Percentiles rank a stretch among this genome's conserved stretches.
phyloP scores from a whole-genome alignment of 2,329 filamentous ascomycete genomes.

The Trichoderma sp. region DNA sequence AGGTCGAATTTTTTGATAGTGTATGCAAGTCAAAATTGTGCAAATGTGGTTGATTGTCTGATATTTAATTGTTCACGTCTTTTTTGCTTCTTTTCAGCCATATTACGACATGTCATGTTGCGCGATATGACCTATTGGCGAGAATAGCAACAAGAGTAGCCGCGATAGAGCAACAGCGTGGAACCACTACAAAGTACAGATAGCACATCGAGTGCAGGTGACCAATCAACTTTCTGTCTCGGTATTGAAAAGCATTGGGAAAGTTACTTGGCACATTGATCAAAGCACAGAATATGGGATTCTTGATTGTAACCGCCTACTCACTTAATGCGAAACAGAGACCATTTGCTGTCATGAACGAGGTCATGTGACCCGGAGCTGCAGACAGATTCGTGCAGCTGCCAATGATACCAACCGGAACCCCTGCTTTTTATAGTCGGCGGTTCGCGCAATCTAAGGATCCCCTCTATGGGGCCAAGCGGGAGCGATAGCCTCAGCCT shows the following conservation, averaged over 20 bases:
- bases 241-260: background rate
- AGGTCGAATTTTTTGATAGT: background rate
- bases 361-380: background rate
- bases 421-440: conserved; percentile 15
- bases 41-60: background rate
- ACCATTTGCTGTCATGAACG: background rate
- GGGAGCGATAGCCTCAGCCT: background rate
- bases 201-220: background rate
- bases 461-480: conserved; percentile 10
- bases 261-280: background rate
- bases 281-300: background rate
- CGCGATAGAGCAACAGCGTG: background rate
- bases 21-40: background rate
- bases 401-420: conserved; percentile 9
- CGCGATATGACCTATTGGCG: background rate
- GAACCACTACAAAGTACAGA: background rate
- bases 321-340: background rate
- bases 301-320: background rate
- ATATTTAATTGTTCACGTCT: background rate
- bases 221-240: background rate
- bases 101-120: too few species aligned
- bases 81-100: background rate
- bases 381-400: background rate
- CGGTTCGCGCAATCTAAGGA: background rate
- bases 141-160: background rate